Conservation (phyloP, 1,284 basidiomycete genomes). For the Cryptococcus depauperatus region DNA sequence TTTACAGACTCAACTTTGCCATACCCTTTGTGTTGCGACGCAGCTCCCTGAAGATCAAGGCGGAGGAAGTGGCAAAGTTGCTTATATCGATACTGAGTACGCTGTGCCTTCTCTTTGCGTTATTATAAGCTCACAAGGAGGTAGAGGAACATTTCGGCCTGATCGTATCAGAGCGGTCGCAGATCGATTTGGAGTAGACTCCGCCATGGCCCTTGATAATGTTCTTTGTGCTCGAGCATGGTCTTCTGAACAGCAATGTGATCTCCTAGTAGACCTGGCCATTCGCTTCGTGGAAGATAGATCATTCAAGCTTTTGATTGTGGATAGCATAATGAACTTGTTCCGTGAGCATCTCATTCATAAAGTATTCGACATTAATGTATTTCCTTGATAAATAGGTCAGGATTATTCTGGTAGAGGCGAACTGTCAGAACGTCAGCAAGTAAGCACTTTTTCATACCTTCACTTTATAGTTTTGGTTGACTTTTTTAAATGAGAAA, state of each 20-base stretch:
- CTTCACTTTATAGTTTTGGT: no score
- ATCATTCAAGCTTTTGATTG: slow-evolving; percentile 44
- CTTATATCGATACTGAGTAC: slow-evolving; percentile 85
- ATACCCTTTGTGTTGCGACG: slow-evolving; percentile 80
- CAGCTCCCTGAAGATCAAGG: slow-evolving; percentile 84
- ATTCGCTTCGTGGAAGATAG: slow-evolving; percentile 44
- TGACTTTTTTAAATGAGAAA: slow-evolving; percentile 33
- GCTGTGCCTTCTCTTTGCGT: neutral
- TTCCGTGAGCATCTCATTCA: slow-evolving; percentile 64
- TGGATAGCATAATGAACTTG: slow-evolving; percentile 90
- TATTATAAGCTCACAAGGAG: neutral
- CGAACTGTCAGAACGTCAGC: slow-evolving; percentile 83
- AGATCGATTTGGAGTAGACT: slow-evolving; percentile 81
- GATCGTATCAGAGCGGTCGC: slow-evolving; percentile 83
- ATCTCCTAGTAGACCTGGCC: slow-evolving; percentile 41
- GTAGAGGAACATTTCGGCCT: slow-evolving; percentile 77
- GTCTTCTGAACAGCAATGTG: slow-evolving; percentile 43
- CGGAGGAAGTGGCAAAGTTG: slow-evolving; percentile 83
- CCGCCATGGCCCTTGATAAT: slow-evolving; percentile 68
- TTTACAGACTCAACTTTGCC: slow-evolving; percentile 73
- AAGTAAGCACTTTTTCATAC: slow-evolving; percentile 45
- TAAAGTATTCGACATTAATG: neutral
- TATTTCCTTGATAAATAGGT: slow-evolving; percentile 18
- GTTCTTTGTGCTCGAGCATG: slow-evolving; percentile 39
- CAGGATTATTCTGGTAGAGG: slow-evolving; percentile 87